Base-by-base conservation (phyloP, 345 rosid genomes). In the Boechera stricta region DNA sequence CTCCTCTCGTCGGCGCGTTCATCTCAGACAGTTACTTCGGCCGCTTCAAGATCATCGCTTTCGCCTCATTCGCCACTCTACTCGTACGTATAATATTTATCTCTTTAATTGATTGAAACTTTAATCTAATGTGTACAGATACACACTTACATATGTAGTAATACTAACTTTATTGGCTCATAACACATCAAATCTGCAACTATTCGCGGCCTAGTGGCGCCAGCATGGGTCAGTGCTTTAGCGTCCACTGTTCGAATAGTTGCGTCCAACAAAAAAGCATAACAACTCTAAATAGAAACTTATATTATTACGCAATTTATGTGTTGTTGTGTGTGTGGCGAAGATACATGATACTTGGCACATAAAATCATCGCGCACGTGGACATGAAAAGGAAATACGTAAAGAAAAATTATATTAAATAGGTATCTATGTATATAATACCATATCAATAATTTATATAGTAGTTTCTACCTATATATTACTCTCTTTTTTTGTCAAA, bases 1-100 rank as follows among this genome's bases (percentile, higher is more conserved):
- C 88, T 42, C 90, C 94, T 10, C 41, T 90, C 52, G 10, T 83
- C 12, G 98, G 98, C 16, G 97, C 97, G n/a, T 87, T 82, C 61
- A 65, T 89, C 78, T 81, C 90, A 33, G 91, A 87, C 64, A 13
- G 87, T 60, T 86, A 71, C 26, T 55, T 67, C 8, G 94, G 91
- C 57, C 80, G 89, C n/a, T 89, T 86, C 75, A 79, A 77, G 47
- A 89, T 91, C 69, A 87, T 89, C 47, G 87, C 83, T 38, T 69
- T 79, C 41, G 87, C 83, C 16, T 87, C 91, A 44, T 69, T 87
- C 36, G 80, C 85, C 39, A 74, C 96, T 5, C 64, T 91, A 26
- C 44, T 91, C 81, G 98, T 91, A 85, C 32, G 78, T 67, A 10
- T 52, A 8, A 21, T 9, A 4, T 53, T 32, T 44, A 8, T 69